phyloP scores from a whole-genome alignment of 805 yeast species.

The Teunomyces kruisii region DNA sequence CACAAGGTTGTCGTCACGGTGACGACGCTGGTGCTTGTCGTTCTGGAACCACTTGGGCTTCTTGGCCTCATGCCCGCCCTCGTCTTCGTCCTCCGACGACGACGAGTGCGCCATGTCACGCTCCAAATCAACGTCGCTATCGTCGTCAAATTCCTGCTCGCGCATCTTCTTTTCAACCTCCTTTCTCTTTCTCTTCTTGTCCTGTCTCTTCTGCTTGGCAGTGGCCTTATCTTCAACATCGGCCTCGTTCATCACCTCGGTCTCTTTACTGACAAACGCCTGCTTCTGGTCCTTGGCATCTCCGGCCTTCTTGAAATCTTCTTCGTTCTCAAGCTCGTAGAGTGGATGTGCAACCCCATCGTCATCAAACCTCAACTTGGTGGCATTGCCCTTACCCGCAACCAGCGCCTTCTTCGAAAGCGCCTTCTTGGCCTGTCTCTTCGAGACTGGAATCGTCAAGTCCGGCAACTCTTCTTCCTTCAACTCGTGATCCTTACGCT shows the following conservation, averaged over 20 bases:
- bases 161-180: slow-evolving; percentile 64
- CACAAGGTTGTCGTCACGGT: slow-evolving; percentile 38
- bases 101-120: slow-evolving; percentile 42
- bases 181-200: slow-evolving; percentile 84
- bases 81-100: slow-evolving; percentile 12
- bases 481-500: slow-evolving; percentile 72
- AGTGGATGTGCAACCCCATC: slow-evolving; percentile 91
- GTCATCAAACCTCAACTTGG: slow-evolving; percentile 85
- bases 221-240: slow-evolving; percentile 77
- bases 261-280: slow-evolving; percentile 65
- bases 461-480: slow-evolving; percentile 66
- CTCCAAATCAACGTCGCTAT: slow-evolving; percentile 44
- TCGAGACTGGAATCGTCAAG: slow-evolving; percentile 66
- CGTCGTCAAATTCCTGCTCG: slow-evolving; percentile 41
- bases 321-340: slow-evolving; percentile 89
- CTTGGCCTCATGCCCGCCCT: slow-evolving; percentile 35
- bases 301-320: slow-evolving; percentile 74
- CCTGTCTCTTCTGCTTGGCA: slow-evolving; percentile 76
- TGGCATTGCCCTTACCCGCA: slow-evolving; percentile 62
- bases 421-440: slow-evolving; percentile 81
- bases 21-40: slow-evolving; percentile 21
- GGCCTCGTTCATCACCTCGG: slow-evolving; percentile 63
- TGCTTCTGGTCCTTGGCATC: slow-evolving; percentile 68
- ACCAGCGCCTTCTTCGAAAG: slow-evolving; percentile 77
- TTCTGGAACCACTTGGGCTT: slow-evolving; percentile 53